Percentiles rank a stretch among this genome's conserved stretches.
These are phyloP conservation scores for Puccinellia tenuiflora DNA, from an alignment of 176 grass and related monocot genomes.

Conservation along the genomic window DNA sequence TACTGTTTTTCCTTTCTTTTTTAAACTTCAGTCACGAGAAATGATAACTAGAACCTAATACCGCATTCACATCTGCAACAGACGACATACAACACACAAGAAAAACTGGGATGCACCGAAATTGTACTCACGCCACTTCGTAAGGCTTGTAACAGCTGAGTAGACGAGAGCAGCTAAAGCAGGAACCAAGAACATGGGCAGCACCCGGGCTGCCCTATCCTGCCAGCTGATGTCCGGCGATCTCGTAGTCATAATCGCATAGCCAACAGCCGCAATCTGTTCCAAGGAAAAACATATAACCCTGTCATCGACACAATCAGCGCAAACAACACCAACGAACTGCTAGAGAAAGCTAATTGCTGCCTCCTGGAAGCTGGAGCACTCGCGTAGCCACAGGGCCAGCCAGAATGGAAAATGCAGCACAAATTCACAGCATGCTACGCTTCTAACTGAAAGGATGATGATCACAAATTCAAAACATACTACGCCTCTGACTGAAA, in stretches of 20 bases:
- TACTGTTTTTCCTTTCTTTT: not conserved
- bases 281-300: not conserved
- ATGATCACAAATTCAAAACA: not conserved
- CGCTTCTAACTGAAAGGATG: too few species aligned
- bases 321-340: not conserved
- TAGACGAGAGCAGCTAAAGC: conserved; percentile 58
- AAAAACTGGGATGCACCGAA: not conserved
- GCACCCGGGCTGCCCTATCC: conserved; percentile 49
- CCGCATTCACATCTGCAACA: not conserved
- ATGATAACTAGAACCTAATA: not conserved
- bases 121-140: conserved; percentile 62
- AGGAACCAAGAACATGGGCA: conserved; percentile 74
- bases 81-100: not conserved
- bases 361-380: not conserved
- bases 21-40: not conserved
- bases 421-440: not conserved
- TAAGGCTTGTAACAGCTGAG: conserved; percentile 45
- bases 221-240: conserved; percentile 63
- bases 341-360: not conserved
- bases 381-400: not conserved
- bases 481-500: not conserved
- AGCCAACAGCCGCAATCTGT: conserved; percentile 65
- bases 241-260: conserved; percentile 66
- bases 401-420: not conserved
- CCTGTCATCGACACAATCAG: not conserved